These are phyloP conservation scores for Antitrichia curtipendula DNA, from an alignment of 225 moss, liverwort and hornwort species.

Conservation along the genomic window DNA sequence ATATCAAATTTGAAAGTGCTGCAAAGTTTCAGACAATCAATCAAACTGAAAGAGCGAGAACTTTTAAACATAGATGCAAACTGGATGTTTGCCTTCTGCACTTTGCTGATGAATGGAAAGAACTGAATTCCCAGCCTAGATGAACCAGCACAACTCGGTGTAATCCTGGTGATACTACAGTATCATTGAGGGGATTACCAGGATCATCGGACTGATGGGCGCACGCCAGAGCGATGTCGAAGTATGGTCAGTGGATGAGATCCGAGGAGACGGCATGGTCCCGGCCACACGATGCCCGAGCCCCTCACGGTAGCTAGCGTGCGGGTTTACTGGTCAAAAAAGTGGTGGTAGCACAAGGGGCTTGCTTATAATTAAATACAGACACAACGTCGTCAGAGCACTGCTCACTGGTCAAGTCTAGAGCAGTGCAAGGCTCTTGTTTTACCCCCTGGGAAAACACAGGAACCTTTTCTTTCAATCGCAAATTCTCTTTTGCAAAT, in stretches of 20 bases:
- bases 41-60: not conserved
- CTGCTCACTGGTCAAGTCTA: too few species aligned
- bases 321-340: slow-evolving; percentile 65
- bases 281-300: slow-evolving; percentile 26
- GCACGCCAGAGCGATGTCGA: slow-evolving; percentile 34
- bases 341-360: slow-evolving; percentile 48
- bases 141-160: not conserved
- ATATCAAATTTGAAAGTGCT: not conserved
- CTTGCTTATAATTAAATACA: slow-evolving; percentile 1
- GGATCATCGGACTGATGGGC: slow-evolving; percentile 41
- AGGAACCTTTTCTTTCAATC: too few species aligned
- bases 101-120: not conserved
- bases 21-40: not conserved
- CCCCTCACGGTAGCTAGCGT: slow-evolving; percentile 35
- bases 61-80: not conserved
- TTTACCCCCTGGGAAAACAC: too few species aligned
- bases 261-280: slow-evolving; percentile 60
- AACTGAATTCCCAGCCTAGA: not conserved
- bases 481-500: too few species aligned
- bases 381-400: not conserved
- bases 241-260: slow-evolving; percentile 43
- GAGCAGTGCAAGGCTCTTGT: too few species aligned
- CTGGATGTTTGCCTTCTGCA: not conserved
- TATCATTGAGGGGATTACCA: too few species aligned
- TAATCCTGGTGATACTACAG: not conserved